Conservation (phyloP, 768 basidiomycete genomes). For the Lyophyllum semitale region DNA sequence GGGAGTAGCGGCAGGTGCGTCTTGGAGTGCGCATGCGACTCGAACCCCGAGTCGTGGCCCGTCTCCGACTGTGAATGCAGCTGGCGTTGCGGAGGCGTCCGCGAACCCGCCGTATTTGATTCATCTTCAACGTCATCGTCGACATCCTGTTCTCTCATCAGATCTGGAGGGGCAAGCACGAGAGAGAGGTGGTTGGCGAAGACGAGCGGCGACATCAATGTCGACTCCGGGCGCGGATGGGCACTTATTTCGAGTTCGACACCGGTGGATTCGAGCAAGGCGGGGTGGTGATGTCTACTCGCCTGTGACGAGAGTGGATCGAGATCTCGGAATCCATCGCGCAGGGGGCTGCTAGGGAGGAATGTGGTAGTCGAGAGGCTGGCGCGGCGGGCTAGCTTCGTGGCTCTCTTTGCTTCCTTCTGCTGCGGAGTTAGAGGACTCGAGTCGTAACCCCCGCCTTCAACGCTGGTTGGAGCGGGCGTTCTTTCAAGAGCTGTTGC, state of each 20-base stretch:
- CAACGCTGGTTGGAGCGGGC: neutral
- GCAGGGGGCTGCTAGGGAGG: neutral
- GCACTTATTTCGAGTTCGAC: too few relatives aligned
- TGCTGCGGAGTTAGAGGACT: neutral
- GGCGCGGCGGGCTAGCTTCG: conserved; percentile 7
- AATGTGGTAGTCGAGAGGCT: conserved; percentile 12
- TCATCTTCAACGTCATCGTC: conserved; percentile 1
- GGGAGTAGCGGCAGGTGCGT: conserved; percentile 5
- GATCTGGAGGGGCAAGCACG: neutral
- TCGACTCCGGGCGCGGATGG: conserved; percentile 2
- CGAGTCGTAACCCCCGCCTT: neutral
- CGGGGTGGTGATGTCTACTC: neutral
- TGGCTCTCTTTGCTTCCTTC: neutral
- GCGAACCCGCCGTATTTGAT: neutral
- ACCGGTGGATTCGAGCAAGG: neutral
- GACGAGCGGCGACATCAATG: conserved; percentile 12
- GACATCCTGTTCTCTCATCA: too few relatives aligned
- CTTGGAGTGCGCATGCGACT: neutral
- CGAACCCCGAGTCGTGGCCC: neutral
- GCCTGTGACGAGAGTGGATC: neutral
- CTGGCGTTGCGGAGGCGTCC: neutral
- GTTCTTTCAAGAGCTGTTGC: neutral
- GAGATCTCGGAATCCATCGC: conserved; percentile 2
- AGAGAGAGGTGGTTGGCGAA: conserved; percentile 5
- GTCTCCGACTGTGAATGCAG: conserved; percentile 2